A percentile compares a stretch with the other conserved stretches of the same genome.
Conservation (phyloP, 1,284 basidiomycete genomes). For the Irpex sp. region DNA sequence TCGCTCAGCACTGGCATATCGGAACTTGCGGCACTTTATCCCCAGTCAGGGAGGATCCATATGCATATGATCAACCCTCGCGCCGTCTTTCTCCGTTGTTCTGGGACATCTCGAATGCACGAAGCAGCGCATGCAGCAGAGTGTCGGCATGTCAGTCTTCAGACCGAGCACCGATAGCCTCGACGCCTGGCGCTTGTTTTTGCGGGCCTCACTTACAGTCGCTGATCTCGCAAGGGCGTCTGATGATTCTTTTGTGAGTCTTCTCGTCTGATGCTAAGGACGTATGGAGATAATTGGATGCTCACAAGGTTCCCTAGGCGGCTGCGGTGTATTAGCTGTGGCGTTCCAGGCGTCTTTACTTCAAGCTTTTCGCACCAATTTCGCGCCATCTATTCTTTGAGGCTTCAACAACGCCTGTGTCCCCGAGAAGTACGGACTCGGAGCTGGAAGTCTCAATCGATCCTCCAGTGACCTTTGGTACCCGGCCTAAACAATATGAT, state of each 20-base stretch:
- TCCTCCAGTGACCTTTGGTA: not conserved
- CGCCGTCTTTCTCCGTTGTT: not conserved
- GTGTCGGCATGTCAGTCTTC: not conserved
- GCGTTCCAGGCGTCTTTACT: not conserved
- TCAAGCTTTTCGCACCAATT: not conserved
- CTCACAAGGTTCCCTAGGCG: not conserved
- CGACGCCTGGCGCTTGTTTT: not conserved
- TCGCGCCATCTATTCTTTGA: no score
- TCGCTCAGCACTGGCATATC: no score
- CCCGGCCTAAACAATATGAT: no score
- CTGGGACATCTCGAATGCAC: not conserved
- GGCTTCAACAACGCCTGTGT: no score
- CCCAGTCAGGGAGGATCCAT: not conserved
- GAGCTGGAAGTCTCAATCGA: not conserved
- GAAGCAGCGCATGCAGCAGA: not conserved
- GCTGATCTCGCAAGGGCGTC: not conserved
- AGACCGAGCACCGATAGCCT: not conserved
- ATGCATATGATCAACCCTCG: not conserved
- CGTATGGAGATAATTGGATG: not conserved
- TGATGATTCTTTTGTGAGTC: not conserved
- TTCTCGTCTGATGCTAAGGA: not conserved
- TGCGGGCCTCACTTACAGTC: not conserved
- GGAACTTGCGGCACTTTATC: no score
- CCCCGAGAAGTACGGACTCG: not conserved
- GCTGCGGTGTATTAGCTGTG: not conserved